phyloP scores from a whole-genome alignment of 1,139 yeast genomes.

The Pichia sp. region DNA sequence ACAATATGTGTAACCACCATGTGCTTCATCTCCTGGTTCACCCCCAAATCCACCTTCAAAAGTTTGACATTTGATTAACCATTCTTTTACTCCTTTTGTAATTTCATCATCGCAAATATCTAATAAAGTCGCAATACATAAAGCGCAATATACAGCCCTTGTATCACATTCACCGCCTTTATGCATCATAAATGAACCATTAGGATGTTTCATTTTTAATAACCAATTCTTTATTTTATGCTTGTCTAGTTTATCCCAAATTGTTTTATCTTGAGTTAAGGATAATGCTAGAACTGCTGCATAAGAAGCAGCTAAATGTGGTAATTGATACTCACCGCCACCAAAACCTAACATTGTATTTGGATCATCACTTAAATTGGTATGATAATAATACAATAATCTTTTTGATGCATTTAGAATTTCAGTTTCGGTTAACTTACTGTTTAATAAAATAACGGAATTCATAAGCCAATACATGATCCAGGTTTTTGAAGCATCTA shows the following conservation, averaged over 20 bases:
- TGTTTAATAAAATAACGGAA: conserved; percentile 39
- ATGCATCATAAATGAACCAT: conserved; percentile 77
- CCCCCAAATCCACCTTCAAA: conserved; percentile 97
- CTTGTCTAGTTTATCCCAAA: conserved; percentile 42
- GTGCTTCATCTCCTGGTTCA: conserved; percentile 79
- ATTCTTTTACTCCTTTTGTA: conserved; percentile 45
- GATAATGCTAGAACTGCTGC: conserved; percentile 68
- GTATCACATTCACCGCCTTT: conserved; percentile 80
- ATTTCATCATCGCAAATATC: conserved; percentile 60
- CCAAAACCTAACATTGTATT: conserved; percentile 64
- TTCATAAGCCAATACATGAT: conserved; percentile 78
- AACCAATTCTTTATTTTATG: conserved; percentile 56
- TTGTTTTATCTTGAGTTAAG: conserved; percentile 40
- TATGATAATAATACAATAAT: conserved; percentile 1
- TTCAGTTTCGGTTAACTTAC: conserved; percentile 13
- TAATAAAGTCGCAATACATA: conserved; percentile 66
- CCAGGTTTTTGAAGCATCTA: conserved; percentile 94
- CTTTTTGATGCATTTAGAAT: conserved; percentile 4
- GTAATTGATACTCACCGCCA: conserved; percentile 76
- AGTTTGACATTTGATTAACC: conserved; percentile 73
- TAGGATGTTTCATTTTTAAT: conserved; percentile 49
- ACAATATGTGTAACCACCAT: conserved; percentile 95
- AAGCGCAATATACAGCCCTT: conserved; percentile 80
- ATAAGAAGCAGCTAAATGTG: conserved; percentile 83
- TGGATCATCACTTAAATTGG: conserved; percentile 6